These are phyloP conservation scores for Microsporum audouinii DNA, from an alignment of 2,329 filamentous ascomycete genomes.

Conservation along the genomic window DNA sequence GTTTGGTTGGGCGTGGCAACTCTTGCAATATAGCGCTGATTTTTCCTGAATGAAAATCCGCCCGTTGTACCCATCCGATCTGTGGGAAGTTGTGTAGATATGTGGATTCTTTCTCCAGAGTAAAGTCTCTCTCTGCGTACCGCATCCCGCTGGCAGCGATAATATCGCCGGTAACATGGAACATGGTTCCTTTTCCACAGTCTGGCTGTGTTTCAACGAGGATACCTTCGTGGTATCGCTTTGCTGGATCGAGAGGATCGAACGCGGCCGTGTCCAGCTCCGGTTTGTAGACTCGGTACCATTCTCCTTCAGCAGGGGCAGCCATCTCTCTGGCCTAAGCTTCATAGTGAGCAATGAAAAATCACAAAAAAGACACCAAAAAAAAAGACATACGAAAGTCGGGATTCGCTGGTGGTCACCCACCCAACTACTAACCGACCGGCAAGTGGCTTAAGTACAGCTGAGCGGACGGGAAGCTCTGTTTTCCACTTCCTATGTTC, in stretches of 20 bases:
- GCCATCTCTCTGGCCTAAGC: neutral
- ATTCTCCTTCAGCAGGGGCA: neutral
- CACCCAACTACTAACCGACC: neutral
- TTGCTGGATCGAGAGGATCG: conserved; percentile 13
- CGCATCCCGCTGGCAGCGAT: conserved; percentile 10
- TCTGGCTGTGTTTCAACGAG: conserved; percentile 10
- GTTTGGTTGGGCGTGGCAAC: conserved; percentile 10
- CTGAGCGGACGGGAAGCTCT: neutral
- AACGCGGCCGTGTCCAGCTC: conserved; percentile 10
- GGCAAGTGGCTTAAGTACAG: neutral
- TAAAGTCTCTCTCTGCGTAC: conserved; percentile 9
- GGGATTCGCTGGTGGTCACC: neutral
- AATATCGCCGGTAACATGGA: conserved; percentile 14
- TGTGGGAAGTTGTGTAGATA: conserved; percentile 8
- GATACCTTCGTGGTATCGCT: conserved; percentile 13
- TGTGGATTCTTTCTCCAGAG: neutral
- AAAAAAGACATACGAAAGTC: neutral
- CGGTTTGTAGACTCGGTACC: conserved; percentile 11
- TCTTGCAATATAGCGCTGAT: conserved; percentile 10
- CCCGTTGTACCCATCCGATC: conserved; percentile 9
- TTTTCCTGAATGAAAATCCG: conserved; percentile 11
- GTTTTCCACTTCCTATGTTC: neutral
- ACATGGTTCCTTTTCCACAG: conserved; percentile 4
- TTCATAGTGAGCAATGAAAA: neutral
- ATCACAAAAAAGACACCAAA: neutral